Evolutionary conservation across 768 basidiomycete species (phyloP).

Genomic region (Coprinopsis cinerea): DNA sequence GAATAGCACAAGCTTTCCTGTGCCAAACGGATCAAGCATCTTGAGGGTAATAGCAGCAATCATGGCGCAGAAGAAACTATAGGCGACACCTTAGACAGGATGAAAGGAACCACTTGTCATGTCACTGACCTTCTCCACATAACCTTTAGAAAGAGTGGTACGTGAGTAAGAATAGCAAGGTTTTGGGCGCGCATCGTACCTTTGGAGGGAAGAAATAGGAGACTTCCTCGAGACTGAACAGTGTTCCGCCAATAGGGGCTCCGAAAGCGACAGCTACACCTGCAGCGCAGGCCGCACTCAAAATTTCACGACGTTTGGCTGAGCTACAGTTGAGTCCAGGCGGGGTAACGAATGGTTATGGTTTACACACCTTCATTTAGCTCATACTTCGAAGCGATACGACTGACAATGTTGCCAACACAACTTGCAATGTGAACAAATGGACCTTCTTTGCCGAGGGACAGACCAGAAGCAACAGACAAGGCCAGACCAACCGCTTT

Average conservation of each 20-base stretch:
- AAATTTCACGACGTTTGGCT: conserved; percentile 91
- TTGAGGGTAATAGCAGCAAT: conserved; percentile 92
- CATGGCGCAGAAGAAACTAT: conserved; percentile 96
- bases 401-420: conserved; percentile 87
- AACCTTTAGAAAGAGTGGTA: conserved; percentile 36
- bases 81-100: background rate
- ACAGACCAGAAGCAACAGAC: conserved; percentile 88
- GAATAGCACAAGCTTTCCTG: conserved; percentile 89
- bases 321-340: background rate
- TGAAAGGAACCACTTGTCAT: conserved; percentile 17
- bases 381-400: conserved; percentile 85
- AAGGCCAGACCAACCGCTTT: conserved; percentile 87
- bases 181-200: conserved; percentile 30
- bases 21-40: conserved; percentile 93
- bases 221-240: conserved; percentile 94
- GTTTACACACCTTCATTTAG: conserved; percentile 75
- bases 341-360: background rate
- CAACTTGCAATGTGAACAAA: conserved; percentile 94
- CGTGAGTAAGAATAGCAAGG: background rate
- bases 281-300: conserved; percentile 94
- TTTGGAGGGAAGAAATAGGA: conserved; percentile 97
- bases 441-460: conserved; percentile 64
- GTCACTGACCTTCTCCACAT: conserved; percentile 84
- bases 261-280: conserved; percentile 98
- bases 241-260: conserved; percentile 89